These are phyloP conservation scores for Globisporangium solare DNA, from an alignment of 352 stramenopile species.

Conservation along the genomic window DNA sequence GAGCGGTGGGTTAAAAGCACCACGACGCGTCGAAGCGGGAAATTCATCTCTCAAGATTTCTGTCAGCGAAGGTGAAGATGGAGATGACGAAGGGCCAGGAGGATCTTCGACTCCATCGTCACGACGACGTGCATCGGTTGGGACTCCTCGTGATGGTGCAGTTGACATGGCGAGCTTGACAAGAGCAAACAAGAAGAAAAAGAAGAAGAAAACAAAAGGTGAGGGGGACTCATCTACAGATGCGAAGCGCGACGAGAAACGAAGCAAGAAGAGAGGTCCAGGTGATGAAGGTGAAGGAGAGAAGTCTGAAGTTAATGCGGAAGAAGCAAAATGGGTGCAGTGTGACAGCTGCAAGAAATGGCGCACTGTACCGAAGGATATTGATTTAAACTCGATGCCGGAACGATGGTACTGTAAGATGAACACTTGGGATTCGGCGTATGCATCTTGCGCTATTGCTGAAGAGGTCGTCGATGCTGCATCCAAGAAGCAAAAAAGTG, in stretches of 20 bases:
- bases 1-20: constrained; percentile 6
- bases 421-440: constrained; percentile 90
- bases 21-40: neutral
- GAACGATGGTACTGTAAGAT: constrained; percentile 96
- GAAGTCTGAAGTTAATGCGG: constrained; percentile 22
- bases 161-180: constrained; percentile 4
- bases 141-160: constrained; percentile 6
- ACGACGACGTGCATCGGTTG: constrained; percentile 10
- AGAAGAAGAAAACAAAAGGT: constrained; percentile 47
- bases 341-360: constrained; percentile 96
- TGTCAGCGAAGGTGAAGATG: constrained; percentile 41
- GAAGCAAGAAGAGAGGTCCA: constrained; percentile 18
- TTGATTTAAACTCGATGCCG: constrained; percentile 89
- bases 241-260: constrained; percentile 12
- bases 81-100: constrained; percentile 36
- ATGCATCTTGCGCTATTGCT: constrained; percentile 82
- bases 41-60: constrained; percentile 3
- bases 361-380: constrained; percentile 87
- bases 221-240: constrained; percentile 6
- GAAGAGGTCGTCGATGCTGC: constrained; percentile 71
- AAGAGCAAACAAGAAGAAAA: constrained; percentile 44
- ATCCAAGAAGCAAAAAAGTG: constrained; percentile 15
- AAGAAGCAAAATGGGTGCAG: constrained; percentile 92
- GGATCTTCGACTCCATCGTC: constrained; percentile 21
- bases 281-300: constrained; percentile 21